Evolutionary conservation across 2,329 filamentous ascomycete species (phyloP), one percentile per base, ranked within the genome.

Genomic region (Cordyceps cicadae): DNA sequence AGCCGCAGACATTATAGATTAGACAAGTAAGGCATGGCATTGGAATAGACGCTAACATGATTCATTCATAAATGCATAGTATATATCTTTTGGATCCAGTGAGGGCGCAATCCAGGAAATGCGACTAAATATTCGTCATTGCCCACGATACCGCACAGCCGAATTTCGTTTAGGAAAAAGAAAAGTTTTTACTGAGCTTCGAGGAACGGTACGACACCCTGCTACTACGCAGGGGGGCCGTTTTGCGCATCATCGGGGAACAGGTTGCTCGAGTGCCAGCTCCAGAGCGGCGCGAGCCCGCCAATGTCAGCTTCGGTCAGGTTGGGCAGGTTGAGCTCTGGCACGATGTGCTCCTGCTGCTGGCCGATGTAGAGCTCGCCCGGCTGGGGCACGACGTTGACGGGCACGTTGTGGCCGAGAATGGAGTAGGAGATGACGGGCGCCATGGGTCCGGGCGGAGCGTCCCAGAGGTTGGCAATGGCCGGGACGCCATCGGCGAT

Each of bases 261-360:
- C 12, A 67, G 24, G 24, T 67, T 67, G 45, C 50, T 63, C 29
- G 65, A 67, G 49, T 67, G 66, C 66, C 66, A 67, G 32, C 29
- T 63, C 66, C 66, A 67, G 1, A 67, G 54, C 1, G 66, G 66
- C 9, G 66, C 66, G 2, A 67, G 62, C 15, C 65, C 65, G 12
- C 66, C 66, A 17, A 67, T 60, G 46, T 67, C 63, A 1, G 60
- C 62, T 8, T 65, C 61, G n/a, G 66, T 65, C 4, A 67, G 55
- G n/a, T 64, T 66, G 48, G 66, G 51, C 1, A 67, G 62, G 45
- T 67, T 63, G 21, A 67, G 65, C 7, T 54, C 58, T 9, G 60
- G 54, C 3, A 60, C 48, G 4, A 6, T 41, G 21, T 62, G 59
- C n/a, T 64, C 56, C 15, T 34, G 54, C 12, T 51, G 39, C 29